Evolutionary conservation across 306 rosid genomes (phyloP), one percentile per base, ranked within the genome.

Genomic region (Inga oerstediana): DNA sequence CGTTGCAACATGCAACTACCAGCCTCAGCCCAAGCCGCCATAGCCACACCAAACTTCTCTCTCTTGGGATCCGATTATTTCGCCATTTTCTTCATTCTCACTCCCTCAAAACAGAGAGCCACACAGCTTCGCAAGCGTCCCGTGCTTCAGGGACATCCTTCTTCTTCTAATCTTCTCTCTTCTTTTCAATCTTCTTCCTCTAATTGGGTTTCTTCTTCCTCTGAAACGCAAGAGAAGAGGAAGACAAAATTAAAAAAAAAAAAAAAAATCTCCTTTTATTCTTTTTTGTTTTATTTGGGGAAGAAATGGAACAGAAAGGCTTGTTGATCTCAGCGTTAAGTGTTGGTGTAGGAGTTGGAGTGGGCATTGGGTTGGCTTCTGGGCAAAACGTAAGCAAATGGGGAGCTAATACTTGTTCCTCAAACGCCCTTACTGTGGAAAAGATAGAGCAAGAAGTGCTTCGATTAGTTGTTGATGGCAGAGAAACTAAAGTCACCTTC

Each of bases 331-430:
- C 98, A 73, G 99, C 99, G 19, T 78, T 96, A 82, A 62, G 98
- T 11, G 97, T 94, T 2, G 97, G 99, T 3, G 91, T 93, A 64
- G 99, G 99, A 10, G 94, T 64, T 7, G 98, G 98, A 34, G 97
- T 96, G 16, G 99, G 99, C 32, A 79, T 96, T 7, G 97, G 98
- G 30, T 61, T 96, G 79, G 99, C 97, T 15, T 91, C 97, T 34
- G 94, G 97, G 24, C 97, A 90, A 81, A 78, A 68, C 30, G 89
- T 92, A 62, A 72, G 81, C 2, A 91, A 86, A 81, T 92, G 99
- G 98, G 84, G 90, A 1, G 81, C 85, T 56, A 49, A 48, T 68
- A 19, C 24, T 43, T 54, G 65, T 2, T 78, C 89, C 9, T 82
- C 90, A 9, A 85, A 85, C 75, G 82, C 83, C 49, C 10, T 96